Conservation (phyloP, 306 rosid genomes). For the Spatholobus suberectus region DNA sequence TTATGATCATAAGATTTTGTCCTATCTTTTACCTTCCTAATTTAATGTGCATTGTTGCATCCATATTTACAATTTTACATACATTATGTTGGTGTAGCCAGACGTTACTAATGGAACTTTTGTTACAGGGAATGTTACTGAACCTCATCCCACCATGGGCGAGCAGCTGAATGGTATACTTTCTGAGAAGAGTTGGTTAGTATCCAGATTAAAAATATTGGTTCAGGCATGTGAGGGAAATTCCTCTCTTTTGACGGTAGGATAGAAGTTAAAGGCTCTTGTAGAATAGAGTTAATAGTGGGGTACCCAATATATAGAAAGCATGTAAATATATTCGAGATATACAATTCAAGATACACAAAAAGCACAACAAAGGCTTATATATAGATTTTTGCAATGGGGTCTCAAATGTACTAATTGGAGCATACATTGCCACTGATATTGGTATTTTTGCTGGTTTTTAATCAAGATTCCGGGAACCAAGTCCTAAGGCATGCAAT, state of each 20-base stretch:
- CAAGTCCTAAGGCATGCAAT: not conserved
- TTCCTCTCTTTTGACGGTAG: constrained; percentile 67
- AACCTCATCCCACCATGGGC: constrained; percentile 53
- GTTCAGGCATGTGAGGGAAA: constrained; percentile 79
- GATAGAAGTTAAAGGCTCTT: constrained; percentile 60
- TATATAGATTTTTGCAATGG: constrained; percentile 5
- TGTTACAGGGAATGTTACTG: constrained; percentile 75
- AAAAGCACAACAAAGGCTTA: not conserved
- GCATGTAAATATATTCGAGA: constrained; percentile 36
- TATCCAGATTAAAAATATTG: constrained; percentile 63
- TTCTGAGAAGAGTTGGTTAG: constrained; percentile 46
- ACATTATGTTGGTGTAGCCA: constrained; percentile 9
- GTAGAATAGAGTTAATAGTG: constrained; percentile 39
- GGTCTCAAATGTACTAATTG: not conserved
- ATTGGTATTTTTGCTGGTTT: not conserved
- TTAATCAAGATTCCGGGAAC: constrained; percentile 3
- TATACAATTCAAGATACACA: not conserved
- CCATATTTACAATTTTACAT: not conserved
- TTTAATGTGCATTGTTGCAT: not conserved
- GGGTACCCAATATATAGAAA: not conserved
- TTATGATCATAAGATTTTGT: not conserved
- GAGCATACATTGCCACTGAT: not conserved
- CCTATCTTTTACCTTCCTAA: not conserved
- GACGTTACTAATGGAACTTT: constrained; percentile 30
- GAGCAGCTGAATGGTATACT: constrained; percentile 38